Evolutionary conservation across 2,329 filamentous ascomycete genomes (phyloP), one percentile per base, ranked within the genome.

Genomic region (Teratosphaeria zuluensis): DNA sequence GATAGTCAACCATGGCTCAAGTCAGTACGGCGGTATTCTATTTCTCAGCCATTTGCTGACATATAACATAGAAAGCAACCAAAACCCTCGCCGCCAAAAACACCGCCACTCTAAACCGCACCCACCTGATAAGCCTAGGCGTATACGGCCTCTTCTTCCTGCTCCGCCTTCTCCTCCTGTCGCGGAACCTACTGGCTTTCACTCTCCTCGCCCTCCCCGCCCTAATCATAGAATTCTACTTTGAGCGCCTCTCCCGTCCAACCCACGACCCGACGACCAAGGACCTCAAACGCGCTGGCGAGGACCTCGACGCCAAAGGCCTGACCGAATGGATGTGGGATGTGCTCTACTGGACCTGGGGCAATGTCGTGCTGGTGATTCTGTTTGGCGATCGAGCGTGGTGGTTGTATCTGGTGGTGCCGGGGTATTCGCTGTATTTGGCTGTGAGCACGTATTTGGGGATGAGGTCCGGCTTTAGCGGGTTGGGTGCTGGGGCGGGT

Each of bases 251-350:
- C 7, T 90, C 89, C 12, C 88, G 92, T 9, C 94, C 94, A 28
- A 83, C 85, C 64, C 72, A 84, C 24, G 58, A 59, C 56, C 74
- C 73, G 59, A 76, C 77, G 30, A 53, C 52, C 32, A 81, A 80
- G 14, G 80, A 86, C n/a, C 79, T 97, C 62, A 85, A 84, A 71
- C 84, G 81, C 33, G 79, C 89, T 0, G 92, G 94, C 51, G 92
- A 97, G 72, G 94, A 99, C 73, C 83, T 99, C 56, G 85, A 88
- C 56, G 89, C 90, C 9, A 82, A 87, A 35, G 94, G 94, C 4
- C 77, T 99, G 78, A 97, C 92, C 11, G 94, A 96, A 76, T 97
- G 95, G 79, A 90, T 97, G 88, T 99, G 95, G 82, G 94, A 99
- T 76, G 84, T 96, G 55, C 79, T 96, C 56, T 97, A 96, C 83